Percentiles rank a stretch among this genome's conserved stretches.
phyloP scores from a whole-genome alignment of 2,329 filamentous ascomycete genomes.

The Clonostachys chloroleuca region DNA sequence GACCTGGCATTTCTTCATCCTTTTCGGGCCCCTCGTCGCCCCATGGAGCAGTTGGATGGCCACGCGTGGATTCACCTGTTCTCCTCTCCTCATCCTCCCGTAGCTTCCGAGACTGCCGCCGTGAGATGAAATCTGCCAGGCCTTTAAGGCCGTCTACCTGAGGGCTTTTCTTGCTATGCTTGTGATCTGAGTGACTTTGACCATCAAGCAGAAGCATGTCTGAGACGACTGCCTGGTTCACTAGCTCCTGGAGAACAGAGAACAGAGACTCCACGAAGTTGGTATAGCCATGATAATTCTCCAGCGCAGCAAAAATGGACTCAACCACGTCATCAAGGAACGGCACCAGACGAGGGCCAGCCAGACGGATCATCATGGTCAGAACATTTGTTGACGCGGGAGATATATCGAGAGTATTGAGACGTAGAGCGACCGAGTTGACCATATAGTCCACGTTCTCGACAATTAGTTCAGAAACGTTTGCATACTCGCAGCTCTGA shows the following conservation, averaged over 20 bases:
- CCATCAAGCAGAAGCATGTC: constrained; percentile 41
- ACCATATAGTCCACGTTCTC: constrained; percentile 96
- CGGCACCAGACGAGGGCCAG: constrained; percentile 75
- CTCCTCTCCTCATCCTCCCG: constrained; percentile 27
- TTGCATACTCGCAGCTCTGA: constrained; percentile 65
- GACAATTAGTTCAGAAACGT: constrained; percentile 75
- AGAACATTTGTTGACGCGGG: constrained; percentile 88
- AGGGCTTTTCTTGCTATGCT: constrained; percentile 35
- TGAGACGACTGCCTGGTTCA: constrained; percentile 71
- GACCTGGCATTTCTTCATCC: constrained; percentile 23
- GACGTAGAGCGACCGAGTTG: constrained; percentile 81
- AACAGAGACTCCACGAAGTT: constrained; percentile 83
- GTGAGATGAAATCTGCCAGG: constrained; percentile 56
- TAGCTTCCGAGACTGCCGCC: constrained; percentile 33
- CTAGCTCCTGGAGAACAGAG: constrained; percentile 74
- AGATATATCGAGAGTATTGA: constrained; percentile 90
- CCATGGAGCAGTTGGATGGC: constrained; percentile 29
- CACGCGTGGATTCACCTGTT: constrained; percentile 15
- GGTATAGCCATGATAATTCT: constrained; percentile 92
- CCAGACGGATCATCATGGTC: constrained; percentile 88
- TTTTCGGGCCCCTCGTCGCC: constrained; percentile 22
- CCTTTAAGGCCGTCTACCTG: constrained; percentile 31
- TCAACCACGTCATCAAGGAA: constrained; percentile 89
- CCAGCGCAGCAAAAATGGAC: constrained; percentile 88
- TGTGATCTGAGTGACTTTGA: constrained; percentile 20